Evolutionary conservation across 2,329 filamentous ascomycete genomes (phyloP), one percentile per base, ranked within the genome.

Genomic region (Cladosporium sp.): DNA sequence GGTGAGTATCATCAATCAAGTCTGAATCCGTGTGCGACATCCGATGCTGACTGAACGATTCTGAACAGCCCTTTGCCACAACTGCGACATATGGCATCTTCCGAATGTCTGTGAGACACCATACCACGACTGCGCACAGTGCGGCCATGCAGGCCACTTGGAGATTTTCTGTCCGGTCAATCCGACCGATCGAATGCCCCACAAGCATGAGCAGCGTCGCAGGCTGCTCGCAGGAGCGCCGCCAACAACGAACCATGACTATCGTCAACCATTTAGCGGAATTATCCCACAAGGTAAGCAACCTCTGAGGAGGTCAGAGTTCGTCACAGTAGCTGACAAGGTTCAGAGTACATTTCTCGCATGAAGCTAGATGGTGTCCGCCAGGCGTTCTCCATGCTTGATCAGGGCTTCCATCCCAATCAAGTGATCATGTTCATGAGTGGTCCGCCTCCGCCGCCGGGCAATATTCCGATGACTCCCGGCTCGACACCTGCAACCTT

Each of bases 11-110:
- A n/a, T 32, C 28, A 3, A 32, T 9, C 15, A 49, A 8, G 5
- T n/a, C n/a, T 25, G 32, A 3, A 19, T 15, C 62, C 60, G n/a
- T 65, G 60, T 37, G 57, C 37, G 28, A 62, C 6, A 1, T 3
- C 61, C 12, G 8, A 17, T 17, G 28, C 47, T 50, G 13, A 50
- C 34, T 25, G 15, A 35, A 6, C 7, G 34, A 1, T 35, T 20
- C 19, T 24, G 19, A 22, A 8, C 19, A 50, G 39, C 52, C 54
- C 44, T 65, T 9, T 66, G 65, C 45, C 60, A 64, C 51, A 67
- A 67, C 56, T 67, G 65, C 48, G 65, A 66, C 47, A 22, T 32
- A 10, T 65, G 65, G 65, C 65, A 68, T 42, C 62, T 68, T 7
- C 65, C 65, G 3, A 10, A 45, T 1, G 62, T 65, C 3, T 68